Conservation (phyloP, 2,329 filamentous ascomycete species). For the Paecilomyces sp. region DNA sequence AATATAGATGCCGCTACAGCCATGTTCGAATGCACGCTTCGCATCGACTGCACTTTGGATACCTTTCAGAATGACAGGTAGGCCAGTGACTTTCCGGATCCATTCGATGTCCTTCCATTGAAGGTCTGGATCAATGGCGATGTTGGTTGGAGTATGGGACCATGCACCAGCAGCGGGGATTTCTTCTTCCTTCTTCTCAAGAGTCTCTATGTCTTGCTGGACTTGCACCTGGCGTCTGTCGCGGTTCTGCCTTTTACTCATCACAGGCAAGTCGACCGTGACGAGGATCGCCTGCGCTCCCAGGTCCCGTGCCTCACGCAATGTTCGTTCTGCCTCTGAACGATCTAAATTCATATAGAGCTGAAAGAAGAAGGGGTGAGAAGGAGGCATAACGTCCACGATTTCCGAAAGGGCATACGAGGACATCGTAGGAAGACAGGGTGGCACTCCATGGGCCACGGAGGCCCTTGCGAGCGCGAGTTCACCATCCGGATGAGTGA, state of each 20-base stretch:
- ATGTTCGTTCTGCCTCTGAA: conserved; percentile 30
- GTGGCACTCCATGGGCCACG: conserved; percentile 39
- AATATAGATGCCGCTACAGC: conserved; percentile 1
- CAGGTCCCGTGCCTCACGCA: conserved; percentile 13
- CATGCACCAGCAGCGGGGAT: background rate
- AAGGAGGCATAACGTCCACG: conserved; percentile 19
- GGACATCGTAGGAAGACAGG: conserved; percentile 49
- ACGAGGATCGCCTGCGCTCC: conserved; percentile 14
- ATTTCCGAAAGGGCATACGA: conserved; percentile 47
- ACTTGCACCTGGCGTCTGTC: conserved; percentile 1
- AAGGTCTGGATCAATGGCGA: background rate
- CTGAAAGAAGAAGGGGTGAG: conserved; percentile 37
- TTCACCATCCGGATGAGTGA: conserved; percentile 53
- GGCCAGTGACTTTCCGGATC: background rate
- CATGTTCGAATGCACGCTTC: background rate
- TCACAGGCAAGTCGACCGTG: conserved; percentile 15
- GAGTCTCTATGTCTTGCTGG: background rate
- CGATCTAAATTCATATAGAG: conserved; percentile 40
- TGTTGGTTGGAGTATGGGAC: background rate
- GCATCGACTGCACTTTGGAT: background rate
- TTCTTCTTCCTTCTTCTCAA: conserved; percentile 5
- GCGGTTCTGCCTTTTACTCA: conserved; percentile 4
- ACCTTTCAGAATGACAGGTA: background rate
- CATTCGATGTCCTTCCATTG: background rate
- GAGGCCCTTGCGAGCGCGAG: conserved; percentile 43